Percentiles rank a stretch among this genome's conserved stretches.
Conservation (phyloP, 2,329 filamentous ascomycete genomes). For the Ophidiomyces ophidiicola region DNA sequence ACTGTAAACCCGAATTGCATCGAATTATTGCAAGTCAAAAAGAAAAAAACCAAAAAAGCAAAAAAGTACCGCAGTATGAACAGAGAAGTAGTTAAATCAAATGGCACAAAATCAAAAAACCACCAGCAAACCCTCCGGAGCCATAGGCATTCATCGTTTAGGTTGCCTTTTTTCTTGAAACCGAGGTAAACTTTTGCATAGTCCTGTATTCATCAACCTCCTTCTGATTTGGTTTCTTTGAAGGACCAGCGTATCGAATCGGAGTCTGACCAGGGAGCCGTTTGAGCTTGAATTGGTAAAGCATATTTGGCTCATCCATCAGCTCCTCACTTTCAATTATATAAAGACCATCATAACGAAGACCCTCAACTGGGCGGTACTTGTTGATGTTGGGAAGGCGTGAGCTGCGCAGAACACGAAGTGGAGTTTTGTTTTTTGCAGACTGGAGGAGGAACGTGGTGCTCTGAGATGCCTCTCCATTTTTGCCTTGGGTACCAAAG, state of each 20-base stretch:
- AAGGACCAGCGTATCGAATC: conserved; percentile 35
- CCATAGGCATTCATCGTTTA: background rate
- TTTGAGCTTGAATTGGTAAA: conserved; percentile 39
- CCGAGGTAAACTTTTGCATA: conserved; percentile 3
- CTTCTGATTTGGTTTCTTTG: conserved; percentile 32
- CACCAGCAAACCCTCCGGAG: background rate
- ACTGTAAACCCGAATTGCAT: no score
- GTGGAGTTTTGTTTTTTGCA: conserved; percentile 25
- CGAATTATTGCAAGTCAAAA: no score
- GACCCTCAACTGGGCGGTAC: conserved; percentile 38
- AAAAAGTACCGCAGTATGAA: no score
- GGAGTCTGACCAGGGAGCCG: conserved; percentile 35
- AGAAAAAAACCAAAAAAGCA: no score
- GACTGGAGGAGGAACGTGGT: conserved; percentile 37
- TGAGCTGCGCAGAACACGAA: conserved; percentile 42
- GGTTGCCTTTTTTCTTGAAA: background rate
- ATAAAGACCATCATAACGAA: conserved; percentile 50
- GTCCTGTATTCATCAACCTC: conserved; percentile 22
- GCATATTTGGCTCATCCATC: conserved; percentile 31
- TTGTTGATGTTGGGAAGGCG: conserved; percentile 24
- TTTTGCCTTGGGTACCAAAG: conserved; percentile 37
- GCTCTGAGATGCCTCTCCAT: conserved; percentile 19
- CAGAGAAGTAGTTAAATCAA: no score
- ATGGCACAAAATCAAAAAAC: no score
- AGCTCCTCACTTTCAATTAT: conserved; percentile 31